These are phyloP conservation scores for Epichloe typhina DNA, from an alignment of 2,329 filamentous ascomycete species.

Conservation along the genomic window DNA sequence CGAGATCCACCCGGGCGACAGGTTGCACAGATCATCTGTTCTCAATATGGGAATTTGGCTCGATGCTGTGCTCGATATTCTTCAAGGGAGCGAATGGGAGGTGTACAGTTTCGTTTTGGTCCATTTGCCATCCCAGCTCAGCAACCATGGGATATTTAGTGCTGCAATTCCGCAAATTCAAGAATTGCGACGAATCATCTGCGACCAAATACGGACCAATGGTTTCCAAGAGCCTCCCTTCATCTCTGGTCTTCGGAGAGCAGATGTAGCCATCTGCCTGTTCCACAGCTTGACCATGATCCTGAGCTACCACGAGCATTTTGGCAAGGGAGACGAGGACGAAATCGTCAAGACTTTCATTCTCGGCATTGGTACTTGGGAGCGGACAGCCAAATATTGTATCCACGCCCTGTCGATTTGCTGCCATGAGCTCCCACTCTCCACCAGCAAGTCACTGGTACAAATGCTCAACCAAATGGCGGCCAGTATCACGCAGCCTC, in stretches of 20 bases:
- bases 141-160: conserved; percentile 76
- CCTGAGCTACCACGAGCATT: conserved; percentile 78
- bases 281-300: conserved; percentile 80
- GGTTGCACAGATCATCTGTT: conserved; percentile 21
- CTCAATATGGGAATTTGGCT: conserved; percentile 58
- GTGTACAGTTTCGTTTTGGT: conserved; percentile 82
- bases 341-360: conserved; percentile 81
- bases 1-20: conserved; percentile 14
- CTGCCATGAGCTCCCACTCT: conserved; percentile 83
- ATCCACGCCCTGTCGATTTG: conserved; percentile 92
- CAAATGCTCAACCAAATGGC: conserved; percentile 87
- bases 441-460: conserved; percentile 73
- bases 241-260: conserved; percentile 67
- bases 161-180: conserved; percentile 62
- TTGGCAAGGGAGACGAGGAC: conserved; percentile 74
- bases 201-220: conserved; percentile 68
- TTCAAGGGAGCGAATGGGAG: conserved; percentile 75
- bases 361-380: conserved; percentile 69
- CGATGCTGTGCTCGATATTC: conserved; percentile 60
- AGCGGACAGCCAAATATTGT: conserved; percentile 79
- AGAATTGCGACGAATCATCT: conserved; percentile 61
- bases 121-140: conserved; percentile 74
- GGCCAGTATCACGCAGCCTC: conserved; percentile 85
- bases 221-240: conserved; percentile 70
- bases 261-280: conserved; percentile 78